Conservation (phyloP, 768 basidiomycete species). For the Udeniomyces megalosporus region DNA sequence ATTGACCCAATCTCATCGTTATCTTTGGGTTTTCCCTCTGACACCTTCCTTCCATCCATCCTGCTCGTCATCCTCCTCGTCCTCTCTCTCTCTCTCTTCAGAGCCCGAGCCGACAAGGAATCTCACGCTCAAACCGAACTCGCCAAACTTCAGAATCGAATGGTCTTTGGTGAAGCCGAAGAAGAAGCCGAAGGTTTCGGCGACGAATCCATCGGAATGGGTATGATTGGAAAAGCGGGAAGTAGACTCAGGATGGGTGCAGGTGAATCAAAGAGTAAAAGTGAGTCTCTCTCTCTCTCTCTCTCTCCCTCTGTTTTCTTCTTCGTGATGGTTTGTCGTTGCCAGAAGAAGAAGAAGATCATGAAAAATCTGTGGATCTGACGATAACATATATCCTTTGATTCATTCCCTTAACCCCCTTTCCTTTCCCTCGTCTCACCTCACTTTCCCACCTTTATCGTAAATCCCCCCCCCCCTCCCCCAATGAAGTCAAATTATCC, state of each 20-base stretch:
- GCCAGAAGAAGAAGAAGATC: too few relatives aligned
- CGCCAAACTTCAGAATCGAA: slow-evolving; percentile 88
- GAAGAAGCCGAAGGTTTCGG: slow-evolving; percentile 81
- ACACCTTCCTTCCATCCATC: not conserved
- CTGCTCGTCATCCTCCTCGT: not conserved
- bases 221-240: slow-evolving; percentile 87
- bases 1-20: not conserved
- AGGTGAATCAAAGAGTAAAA: slow-evolving; percentile 69
- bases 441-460: too few relatives aligned
- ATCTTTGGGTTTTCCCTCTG: too few relatives aligned
- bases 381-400: too few relatives aligned
- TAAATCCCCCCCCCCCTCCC: too few relatives aligned
- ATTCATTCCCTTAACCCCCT: too few relatives aligned
- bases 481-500: slow-evolving; percentile 96
- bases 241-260: slow-evolving; percentile 67
- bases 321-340: not conserved
- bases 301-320: not conserved
- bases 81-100: slow-evolving; percentile 25
- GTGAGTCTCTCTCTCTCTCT: slow-evolving; percentile 35
- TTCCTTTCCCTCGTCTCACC: too few relatives aligned
- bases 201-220: slow-evolving; percentile 93
- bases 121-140: slow-evolving; percentile 93
- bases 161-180: slow-evolving; percentile 88
- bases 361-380: too few relatives aligned
- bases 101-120: slow-evolving; percentile 95